Conservation (phyloP, 2,329 filamentous ascomycete species). For the Trichoderma sp. region DNA sequence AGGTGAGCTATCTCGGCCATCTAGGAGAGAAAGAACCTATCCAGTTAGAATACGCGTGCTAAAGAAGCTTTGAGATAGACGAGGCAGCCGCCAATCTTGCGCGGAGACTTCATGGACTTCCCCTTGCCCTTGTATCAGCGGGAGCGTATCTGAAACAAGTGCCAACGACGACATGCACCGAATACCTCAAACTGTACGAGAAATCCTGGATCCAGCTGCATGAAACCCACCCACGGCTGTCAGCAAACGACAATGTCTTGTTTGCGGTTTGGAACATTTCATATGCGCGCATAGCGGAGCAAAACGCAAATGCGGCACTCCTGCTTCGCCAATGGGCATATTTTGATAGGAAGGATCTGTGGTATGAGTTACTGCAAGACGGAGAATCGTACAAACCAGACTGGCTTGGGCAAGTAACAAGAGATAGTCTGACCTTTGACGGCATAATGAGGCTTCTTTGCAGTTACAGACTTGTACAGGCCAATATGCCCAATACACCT, state of each 20-base stretch:
- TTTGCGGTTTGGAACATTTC: background rate
- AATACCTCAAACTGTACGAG: background rate
- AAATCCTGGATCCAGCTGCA: background rate
- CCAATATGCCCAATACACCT: background rate
- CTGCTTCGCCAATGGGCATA: background rate
- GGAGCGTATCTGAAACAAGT: background rate
- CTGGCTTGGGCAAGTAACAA: background rate
- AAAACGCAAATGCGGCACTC: background rate
- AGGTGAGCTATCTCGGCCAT: conserved; percentile 30
- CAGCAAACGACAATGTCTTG: background rate
- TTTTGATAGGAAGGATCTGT: background rate
- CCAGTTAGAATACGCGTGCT: too few relatives aligned
- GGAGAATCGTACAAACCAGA: background rate
- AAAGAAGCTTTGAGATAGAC: too few relatives aligned
- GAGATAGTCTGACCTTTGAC: background rate
- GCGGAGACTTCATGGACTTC: background rate
- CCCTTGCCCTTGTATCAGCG: background rate
- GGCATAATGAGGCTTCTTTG: background rate
- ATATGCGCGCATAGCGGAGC: background rate
- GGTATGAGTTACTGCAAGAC: background rate
- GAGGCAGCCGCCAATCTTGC: background rate
- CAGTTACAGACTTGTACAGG: background rate
- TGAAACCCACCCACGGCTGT: background rate
- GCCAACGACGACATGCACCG: background rate
- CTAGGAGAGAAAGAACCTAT: too few relatives aligned